A percentile compares a stretch with the other conserved stretches of the same genome.
Evolutionary conservation across 192 early-diverging fungal genomes (phyloP).

Genomic region (Coemansia sp.): DNA sequence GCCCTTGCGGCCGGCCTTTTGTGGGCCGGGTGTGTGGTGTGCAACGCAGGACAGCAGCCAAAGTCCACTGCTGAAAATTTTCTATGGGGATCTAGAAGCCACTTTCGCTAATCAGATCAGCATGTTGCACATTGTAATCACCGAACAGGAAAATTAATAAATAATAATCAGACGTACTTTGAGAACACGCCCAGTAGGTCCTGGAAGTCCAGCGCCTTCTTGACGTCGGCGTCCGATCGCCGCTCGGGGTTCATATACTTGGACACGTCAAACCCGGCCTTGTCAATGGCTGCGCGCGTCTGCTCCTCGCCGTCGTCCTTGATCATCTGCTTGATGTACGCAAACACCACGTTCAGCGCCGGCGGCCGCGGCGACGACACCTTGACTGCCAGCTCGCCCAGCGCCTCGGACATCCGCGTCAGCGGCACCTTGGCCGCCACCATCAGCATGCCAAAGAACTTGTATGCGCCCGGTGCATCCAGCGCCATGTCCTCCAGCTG

Average conservation of each 20-base stretch:
- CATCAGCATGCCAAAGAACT: constrained; percentile 61
- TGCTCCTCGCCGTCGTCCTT: constrained; percentile 19
- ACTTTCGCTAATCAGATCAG: background rate
- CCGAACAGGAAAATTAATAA: no score
- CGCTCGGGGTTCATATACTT: constrained; percentile 28
- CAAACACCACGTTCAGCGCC: constrained; percentile 19
- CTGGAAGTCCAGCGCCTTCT: constrained; percentile 17
- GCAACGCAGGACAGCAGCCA: no score
- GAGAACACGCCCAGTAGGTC: constrained; percentile 34
- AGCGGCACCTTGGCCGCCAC: constrained; percentile 54
- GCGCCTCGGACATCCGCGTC: constrained; percentile 32
- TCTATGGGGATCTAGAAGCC: background rate
- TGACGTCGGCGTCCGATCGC: constrained; percentile 27
- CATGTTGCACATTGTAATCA: background rate
- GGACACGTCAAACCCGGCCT: constrained; percentile 38
- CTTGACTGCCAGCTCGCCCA: constrained; percentile 41
- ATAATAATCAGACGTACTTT: constrained; percentile 7
- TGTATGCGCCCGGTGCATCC: constrained; percentile 68
- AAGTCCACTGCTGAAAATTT: background rate
- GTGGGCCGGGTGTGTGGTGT: no score
- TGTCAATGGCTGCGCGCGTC: constrained; percentile 27
- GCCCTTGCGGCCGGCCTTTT: no score
- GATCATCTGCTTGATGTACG: constrained; percentile 32
- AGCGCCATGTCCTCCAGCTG: constrained; percentile 66
- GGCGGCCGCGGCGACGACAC: constrained; percentile 14